Conservation (phyloP, 345 rosid genomes). For the Bruguiera sexangula region DNA sequence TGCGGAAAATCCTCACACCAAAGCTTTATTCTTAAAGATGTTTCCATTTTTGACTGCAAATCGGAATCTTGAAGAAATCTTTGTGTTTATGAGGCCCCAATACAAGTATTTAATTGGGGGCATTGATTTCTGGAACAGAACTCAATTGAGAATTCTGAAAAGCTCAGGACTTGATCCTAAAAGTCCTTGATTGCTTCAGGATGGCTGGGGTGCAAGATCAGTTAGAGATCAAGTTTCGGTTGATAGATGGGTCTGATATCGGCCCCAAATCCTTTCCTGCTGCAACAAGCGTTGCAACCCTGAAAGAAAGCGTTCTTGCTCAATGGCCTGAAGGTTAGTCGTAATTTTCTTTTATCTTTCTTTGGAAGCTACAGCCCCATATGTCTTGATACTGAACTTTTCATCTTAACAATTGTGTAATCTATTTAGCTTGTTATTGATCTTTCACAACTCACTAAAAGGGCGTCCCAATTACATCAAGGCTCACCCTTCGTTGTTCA, state of each 20-base stretch:
- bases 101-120: slow-evolving; percentile 16
- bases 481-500: no score
- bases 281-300: slow-evolving; percentile 75
- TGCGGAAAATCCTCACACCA: not conserved
- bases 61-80: slow-evolving; percentile 19
- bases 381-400: not conserved
- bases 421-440: no score
- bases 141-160: slow-evolving; percentile 17
- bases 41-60: slow-evolving; percentile 13
- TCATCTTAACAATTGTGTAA: not conserved
- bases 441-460: no score
- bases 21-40: not conserved
- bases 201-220: slow-evolving; percentile 85
- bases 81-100: slow-evolving; percentile 9
- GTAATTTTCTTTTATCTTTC: not conserved
- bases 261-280: slow-evolving; percentile 86
- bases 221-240: slow-evolving; percentile 87
- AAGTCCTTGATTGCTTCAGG: slow-evolving; percentile 25
- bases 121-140: slow-evolving; percentile 18
- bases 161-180: slow-evolving; percentile 14
- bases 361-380: not conserved
- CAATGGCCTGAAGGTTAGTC: slow-evolving; percentile 93
- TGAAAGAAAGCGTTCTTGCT: slow-evolving; percentile 90
- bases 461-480: no score
- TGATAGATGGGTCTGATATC: slow-evolving; percentile 88